Evolutionary conservation across 345 rosid species (phyloP).

Genomic region (Arabidopsis thaliana): TAIR10.1 NC_003076.8:25794501-25795000

Average conservation of each 20-base stretch:
- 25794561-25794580: neutral
- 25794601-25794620: slow-evolving; percentile 21
- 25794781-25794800: slow-evolving; percentile 29
- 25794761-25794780: too few relatives aligned
- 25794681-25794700: slow-evolving; percentile 37
- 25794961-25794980: slow-evolving; percentile 43
- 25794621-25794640: slow-evolving; percentile 42
- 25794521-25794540: neutral
- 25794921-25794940: neutral
- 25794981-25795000: slow-evolving; percentile 40
- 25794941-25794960: neutral
- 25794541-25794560: slow-evolving; percentile 2
- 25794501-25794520: neutral
- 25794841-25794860: neutral
- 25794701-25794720: slow-evolving; percentile 28
- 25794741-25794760: too few relatives aligned
- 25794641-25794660: slow-evolving; percentile 37
- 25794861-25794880: too few relatives aligned
- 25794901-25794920: neutral
- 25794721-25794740: slow-evolving; percentile 17
- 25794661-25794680: slow-evolving; percentile 41
- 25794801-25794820: neutral
- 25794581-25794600: neutral
- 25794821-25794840: neutral
- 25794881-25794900: too few relatives aligned